Evolutionary conservation across 1,284 basidiomycete species (phyloP).

Genomic region (Phaffia rhodozyma): DNA sequence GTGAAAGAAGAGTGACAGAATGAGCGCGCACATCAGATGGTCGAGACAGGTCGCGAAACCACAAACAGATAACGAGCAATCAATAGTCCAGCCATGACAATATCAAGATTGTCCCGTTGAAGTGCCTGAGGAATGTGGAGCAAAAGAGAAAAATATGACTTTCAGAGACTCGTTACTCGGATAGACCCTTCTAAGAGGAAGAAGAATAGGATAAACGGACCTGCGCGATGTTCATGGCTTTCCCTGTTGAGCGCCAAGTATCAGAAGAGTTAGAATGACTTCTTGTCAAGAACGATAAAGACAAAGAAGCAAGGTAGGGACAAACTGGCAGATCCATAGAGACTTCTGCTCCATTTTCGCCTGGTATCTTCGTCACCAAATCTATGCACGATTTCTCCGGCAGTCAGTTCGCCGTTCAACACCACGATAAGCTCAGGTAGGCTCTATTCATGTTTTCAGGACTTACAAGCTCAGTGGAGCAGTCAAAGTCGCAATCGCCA

Average conservation of each 20-base stretch:
- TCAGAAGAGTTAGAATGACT: neutral
- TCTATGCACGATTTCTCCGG: too few relatives aligned
- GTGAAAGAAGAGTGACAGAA: too few relatives aligned
- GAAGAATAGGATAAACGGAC: too few relatives aligned
- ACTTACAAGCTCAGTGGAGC: conserved; percentile 29
- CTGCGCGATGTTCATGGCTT: too few relatives aligned
- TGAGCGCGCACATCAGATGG: too few relatives aligned
- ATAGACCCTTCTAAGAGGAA: too few relatives aligned
- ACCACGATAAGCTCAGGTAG: too few relatives aligned
- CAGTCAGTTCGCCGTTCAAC: too few relatives aligned
- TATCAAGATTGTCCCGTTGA: conserved; percentile 37
- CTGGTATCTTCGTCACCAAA: conserved; percentile 32
- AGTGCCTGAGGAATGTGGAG: conserved; percentile 34
- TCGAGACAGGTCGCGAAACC: neutral
- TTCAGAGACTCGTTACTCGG: neutral
- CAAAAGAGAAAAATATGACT: conserved; percentile 1
- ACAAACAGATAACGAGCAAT: conserved; percentile 37
- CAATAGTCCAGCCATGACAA: conserved; percentile 35
- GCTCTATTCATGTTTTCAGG: too few relatives aligned
- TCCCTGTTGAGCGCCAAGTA: neutral
- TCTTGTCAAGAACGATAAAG: neutral
- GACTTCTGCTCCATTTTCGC: conserved; percentile 32
- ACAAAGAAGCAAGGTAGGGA: too few relatives aligned
- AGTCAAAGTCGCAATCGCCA: conserved; percentile 36
- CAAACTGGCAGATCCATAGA: conserved; percentile 30